Evolutionary conservation across 164 flowering plant genomes (phyloP).

Genomic region (Aristolochia contorta): DNA sequence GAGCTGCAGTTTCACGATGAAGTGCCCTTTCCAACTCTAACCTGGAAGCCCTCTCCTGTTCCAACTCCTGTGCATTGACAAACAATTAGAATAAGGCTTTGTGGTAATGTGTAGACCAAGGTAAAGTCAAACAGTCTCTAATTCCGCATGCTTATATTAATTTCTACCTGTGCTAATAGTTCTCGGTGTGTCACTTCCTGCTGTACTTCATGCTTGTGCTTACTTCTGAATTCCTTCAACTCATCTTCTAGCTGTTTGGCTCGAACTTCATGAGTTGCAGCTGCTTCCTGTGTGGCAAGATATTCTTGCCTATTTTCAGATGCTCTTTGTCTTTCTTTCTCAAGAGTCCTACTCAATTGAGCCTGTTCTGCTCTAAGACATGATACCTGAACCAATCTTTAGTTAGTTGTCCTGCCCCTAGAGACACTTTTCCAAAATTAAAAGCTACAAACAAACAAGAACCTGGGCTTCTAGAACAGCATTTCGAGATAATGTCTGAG

Average conservation of each 20-base stretch:
- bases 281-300: constrained; percentile 89
- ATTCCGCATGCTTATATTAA: not conserved
- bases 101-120: not conserved
- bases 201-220: constrained; percentile 78
- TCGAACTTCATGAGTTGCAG: constrained; percentile 85
- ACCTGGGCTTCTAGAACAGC: constrained; percentile 99
- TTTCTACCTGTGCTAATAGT: constrained; percentile 66
- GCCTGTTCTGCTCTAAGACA: constrained; percentile 96
- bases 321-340: constrained; percentile 96
- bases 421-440: not conserved
- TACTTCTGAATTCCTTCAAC: constrained; percentile 59
- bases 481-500: constrained; percentile 89
- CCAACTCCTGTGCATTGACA: constrained; percentile 51
- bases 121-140: not conserved
- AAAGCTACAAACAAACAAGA: constrained; percentile 2
- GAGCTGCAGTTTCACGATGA: constrained; percentile 32
- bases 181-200: constrained; percentile 56
- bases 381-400: constrained; percentile 57
- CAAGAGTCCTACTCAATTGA: constrained; percentile 77
- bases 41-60: constrained; percentile 69
- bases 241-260: constrained; percentile 83
- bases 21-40: constrained; percentile 67
- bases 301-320: constrained; percentile 94
- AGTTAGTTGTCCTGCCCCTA: constrained; percentile 17
- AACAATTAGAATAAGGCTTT: not conserved